Base-by-base conservation (phyloP, 2,329 filamentous ascomycete genomes). In the Colletotrichum higginsianum region DNA sequence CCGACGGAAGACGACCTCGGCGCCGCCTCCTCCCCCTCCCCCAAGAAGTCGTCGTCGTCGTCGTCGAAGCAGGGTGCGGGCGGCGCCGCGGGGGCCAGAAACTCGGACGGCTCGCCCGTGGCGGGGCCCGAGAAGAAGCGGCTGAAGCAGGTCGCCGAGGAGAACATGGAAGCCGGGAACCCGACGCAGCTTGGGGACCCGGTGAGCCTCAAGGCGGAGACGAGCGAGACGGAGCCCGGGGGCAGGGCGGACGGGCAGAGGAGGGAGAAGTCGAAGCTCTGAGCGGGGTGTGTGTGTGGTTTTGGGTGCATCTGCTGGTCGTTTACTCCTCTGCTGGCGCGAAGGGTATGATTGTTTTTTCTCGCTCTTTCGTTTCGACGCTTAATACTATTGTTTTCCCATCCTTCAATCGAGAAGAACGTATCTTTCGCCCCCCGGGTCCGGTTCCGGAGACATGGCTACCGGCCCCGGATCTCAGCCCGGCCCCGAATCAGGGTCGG, bases 141-240 rank as follows among this genome's bases (percentile, higher is more conserved):
- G 63, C 46, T 74, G 62, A 74, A 75, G 62, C 23, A 71, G 50
- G 63, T 74, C 9, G 73, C 73, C 42, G 53, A 68, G 66, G 74
- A 79, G 72, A 77, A 79, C 56, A 55, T 78, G 5, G 74, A 79
- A 4, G 73, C 74, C 61, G 78, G 79, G 15, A 79, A 86, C 72
- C 80, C 81, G 6, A 80, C 78, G 63, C 79, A 80, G 74, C 75
- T 84, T 9, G 82, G 82, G 38, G 82, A 84, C 60, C 82, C 82
- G 2, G 78, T 83, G 44, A 83, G 80, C 58, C 49, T 82, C 38
- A 83, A 84, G 70, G 81, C 81, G 9, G 82, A 84, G 69, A 79
- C 75, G 64, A 80, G 78, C 67, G 76, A 78, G 18, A 75, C 66
- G 49, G 71, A 79, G 42, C 80, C 80, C 1, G 75, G 74, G 4